Conservation (phyloP, 306 rosid species). For the Gynostemma pentaphyllum region DNA sequence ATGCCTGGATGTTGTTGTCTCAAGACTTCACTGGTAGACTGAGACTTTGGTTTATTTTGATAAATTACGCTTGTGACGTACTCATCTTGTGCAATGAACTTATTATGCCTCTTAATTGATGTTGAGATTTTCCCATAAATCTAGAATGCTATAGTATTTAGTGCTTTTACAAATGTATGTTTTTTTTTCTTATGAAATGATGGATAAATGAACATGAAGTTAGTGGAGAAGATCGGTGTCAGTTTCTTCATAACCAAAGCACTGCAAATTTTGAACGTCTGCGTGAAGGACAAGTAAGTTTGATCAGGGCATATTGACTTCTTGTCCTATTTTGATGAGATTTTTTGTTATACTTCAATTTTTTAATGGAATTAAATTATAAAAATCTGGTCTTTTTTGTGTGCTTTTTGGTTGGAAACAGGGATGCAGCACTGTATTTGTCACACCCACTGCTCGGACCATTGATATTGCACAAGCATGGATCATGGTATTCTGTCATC, state of each 20-base stretch:
- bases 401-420: conserved; percentile 44
- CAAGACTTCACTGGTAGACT: neutral
- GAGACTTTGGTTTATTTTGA: neutral
- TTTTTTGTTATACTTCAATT: neutral
- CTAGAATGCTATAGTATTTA: neutral
- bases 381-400: neutral
- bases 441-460: conserved; percentile 95
- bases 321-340: neutral
- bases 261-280: conserved; percentile 81
- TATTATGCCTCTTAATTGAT: neutral
- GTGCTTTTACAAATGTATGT: neutral
- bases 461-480: conserved; percentile 85
- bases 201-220: conserved; percentile 32
- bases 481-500: conserved; percentile 55
- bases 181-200: conserved; percentile 10
- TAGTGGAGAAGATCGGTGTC: conserved; percentile 79
- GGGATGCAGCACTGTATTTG: conserved; percentile 98
- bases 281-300: conserved; percentile 61
- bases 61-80: neutral
- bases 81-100: neutral
- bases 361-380: neutral
- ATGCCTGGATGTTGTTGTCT: neutral
- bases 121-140: neutral
- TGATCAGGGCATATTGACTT: neutral
- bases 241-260: conserved; percentile 94